Evolutionary conservation across 2,329 filamentous ascomycete species (phyloP).

Genomic region (Colletotrichum zoysiae): DNA sequence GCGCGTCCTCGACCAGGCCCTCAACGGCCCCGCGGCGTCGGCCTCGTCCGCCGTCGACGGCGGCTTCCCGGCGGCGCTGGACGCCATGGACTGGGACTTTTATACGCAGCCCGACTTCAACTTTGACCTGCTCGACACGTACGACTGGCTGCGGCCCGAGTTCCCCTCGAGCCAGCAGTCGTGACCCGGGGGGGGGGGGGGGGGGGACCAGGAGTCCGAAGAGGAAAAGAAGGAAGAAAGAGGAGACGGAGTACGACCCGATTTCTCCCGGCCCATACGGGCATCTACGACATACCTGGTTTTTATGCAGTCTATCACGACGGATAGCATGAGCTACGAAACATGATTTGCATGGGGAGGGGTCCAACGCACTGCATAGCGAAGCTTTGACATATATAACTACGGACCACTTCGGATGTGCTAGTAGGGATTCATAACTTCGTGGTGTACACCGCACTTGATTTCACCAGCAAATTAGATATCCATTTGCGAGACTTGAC

Average conservation of each 20-base stretch:
- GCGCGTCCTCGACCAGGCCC: slow-evolving; percentile 62
- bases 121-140: slow-evolving; percentile 63
- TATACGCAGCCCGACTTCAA: slow-evolving; percentile 53
- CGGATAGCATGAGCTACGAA: neutral
- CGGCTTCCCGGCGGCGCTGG: slow-evolving; percentile 31
- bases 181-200: neutral
- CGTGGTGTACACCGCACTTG: neutral
- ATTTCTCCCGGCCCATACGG: neutral
- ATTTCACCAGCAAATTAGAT: neutral
- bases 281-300: neutral
- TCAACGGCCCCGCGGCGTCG: slow-evolving; percentile 52
- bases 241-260: neutral
- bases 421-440: neutral
- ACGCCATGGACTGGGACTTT: slow-evolving; percentile 53
- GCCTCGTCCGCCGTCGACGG: slow-evolving; percentile 34
- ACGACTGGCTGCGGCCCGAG: slow-evolving; percentile 58
- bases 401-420: neutral
- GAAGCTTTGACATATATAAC: neutral
- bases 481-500: neutral
- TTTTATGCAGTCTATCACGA: neutral
- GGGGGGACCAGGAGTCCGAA: neutral
- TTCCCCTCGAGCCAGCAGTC: slow-evolving; percentile 22
- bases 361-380: neutral
- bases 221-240: no score
- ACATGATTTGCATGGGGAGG: neutral